phyloP scores from a whole-genome alignment of 179 eudicot species.

The Beta corolliflora region DNA sequence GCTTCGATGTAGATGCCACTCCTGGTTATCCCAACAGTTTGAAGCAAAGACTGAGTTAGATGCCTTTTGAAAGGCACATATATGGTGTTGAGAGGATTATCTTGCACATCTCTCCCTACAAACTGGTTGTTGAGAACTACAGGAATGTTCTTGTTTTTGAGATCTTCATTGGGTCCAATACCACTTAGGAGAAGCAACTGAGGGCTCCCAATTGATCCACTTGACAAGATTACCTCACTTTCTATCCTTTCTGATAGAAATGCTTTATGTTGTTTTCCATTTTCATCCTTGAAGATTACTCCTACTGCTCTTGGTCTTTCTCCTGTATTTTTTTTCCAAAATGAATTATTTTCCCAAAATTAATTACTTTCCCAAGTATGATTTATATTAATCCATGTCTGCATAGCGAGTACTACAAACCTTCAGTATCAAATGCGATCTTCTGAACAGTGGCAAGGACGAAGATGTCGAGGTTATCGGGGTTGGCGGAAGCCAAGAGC shows the following conservation, averaged over 20 bases:
- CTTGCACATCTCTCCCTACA: slow-evolving; percentile 87
- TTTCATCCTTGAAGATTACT: slow-evolving; percentile 86
- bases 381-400: too few relatives aligned
- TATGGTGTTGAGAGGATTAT: slow-evolving; percentile 79
- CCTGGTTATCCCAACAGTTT: slow-evolving; percentile 89
- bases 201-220: slow-evolving; percentile 94
- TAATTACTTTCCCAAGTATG: not conserved
- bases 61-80: slow-evolving; percentile 62
- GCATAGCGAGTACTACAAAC: slow-evolving; percentile 23
- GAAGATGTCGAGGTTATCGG: slow-evolving; percentile 59
- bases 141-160: slow-evolving; percentile 59
- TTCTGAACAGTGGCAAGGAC: slow-evolving; percentile 79
- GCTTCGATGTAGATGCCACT: slow-evolving; percentile 87
- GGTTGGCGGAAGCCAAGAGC: slow-evolving; percentile 69
- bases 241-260: slow-evolving; percentile 43
- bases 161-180: slow-evolving; percentile 79
- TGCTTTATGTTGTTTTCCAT: slow-evolving; percentile 63
- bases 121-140: slow-evolving; percentile 62
- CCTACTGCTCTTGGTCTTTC: slow-evolving; percentile 73
- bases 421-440: slow-evolving; percentile 58
- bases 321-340: slow-evolving; percentile 44
- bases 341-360: too few relatives aligned
- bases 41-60: slow-evolving; percentile 71
- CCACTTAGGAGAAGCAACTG: slow-evolving; percentile 85
- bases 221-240: slow-evolving; percentile 75